Percentiles rank a stretch among this genome's conserved stretches.
phyloP scores from a whole-genome alignment of 2,329 filamentous ascomycete species.

The Colletotrichum simmondsii region DNA sequence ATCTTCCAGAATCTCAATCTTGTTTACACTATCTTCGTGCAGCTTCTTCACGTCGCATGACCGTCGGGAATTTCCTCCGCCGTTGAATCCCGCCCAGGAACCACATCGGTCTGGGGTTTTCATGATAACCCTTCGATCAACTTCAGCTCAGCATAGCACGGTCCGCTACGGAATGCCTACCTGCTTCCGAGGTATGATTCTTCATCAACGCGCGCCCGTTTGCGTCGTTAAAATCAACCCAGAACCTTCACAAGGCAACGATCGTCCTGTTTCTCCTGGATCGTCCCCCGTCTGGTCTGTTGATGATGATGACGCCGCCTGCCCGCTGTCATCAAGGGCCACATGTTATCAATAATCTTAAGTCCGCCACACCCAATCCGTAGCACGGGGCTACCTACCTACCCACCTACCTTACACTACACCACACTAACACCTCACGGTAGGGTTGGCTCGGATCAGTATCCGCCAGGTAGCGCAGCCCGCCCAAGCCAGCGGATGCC shows the following conservation, averaged over 20 bases:
- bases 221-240: not conserved
- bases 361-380: not conserved
- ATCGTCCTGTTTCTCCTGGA: not conserved
- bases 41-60: slow-evolving; percentile 12
- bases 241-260: not conserved
- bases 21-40: not conserved
- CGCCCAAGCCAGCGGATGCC: slow-evolving; percentile 15
- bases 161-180: not conserved
- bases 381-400: not conserved
- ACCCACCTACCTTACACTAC: no score
- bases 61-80: slow-evolving; percentile 5
- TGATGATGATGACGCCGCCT: not conserved
- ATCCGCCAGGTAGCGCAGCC: slow-evolving; percentile 21
- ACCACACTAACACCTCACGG: not conserved
- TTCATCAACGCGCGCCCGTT: not conserved
- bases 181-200: not conserved
- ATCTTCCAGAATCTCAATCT: not conserved
- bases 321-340: not conserved
- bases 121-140: not conserved
- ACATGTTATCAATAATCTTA: slow-evolving; percentile 7
- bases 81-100: not conserved
- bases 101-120: not conserved
- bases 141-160: not conserved
- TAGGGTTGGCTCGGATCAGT: slow-evolving; percentile 29
- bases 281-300: not conserved